phyloP scores from a whole-genome alignment of 202 grass and related monocot species.

The Panicum hallii region DNA sequence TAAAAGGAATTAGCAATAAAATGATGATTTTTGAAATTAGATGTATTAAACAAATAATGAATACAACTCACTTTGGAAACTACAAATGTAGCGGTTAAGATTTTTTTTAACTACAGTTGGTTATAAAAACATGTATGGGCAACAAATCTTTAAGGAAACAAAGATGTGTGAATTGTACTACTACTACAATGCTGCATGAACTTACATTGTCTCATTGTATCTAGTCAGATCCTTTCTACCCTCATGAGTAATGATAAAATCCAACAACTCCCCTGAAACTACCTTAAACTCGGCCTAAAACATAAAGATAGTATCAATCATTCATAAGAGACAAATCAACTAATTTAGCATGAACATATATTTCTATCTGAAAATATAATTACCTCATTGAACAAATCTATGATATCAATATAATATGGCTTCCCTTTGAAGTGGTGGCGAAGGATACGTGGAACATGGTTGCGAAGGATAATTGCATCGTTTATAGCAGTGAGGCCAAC shows the following conservation, averaged over 20 bases:
- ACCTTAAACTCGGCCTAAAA: conserved; percentile 94
- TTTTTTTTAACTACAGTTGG: neutral
- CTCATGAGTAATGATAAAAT: conserved; percentile 96
- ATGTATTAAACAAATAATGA: neutral
- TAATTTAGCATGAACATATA: neutral
- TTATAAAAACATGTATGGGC: neutral
- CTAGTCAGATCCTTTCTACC: conserved; percentile 86
- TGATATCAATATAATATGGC: conserved; percentile 90
- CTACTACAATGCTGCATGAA: neutral
- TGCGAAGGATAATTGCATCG: conserved; percentile 94
- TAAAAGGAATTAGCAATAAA: conserved; percentile 28
- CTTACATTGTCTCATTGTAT: conserved; percentile 88
- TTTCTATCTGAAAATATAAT: conserved; percentile 38
- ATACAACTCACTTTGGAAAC: conserved; percentile 1
- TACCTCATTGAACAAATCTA: conserved; percentile 99
- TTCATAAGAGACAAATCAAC: conserved; percentile 9
- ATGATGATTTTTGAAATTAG: too few relatives aligned
- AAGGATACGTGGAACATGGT: conserved; percentile 90
- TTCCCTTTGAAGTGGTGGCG: conserved; percentile 80
- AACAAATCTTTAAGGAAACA: conserved; percentile 19
- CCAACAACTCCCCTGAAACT: conserved; percentile 90
- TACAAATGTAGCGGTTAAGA: neutral
- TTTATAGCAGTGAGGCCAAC: conserved; percentile 97
- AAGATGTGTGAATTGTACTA: neutral
- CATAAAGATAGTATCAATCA: conserved; percentile 15